Evolutionary conservation across 805 yeast species (phyloP).

Genomic region (Grigorovia yakushimaensis): DNA sequence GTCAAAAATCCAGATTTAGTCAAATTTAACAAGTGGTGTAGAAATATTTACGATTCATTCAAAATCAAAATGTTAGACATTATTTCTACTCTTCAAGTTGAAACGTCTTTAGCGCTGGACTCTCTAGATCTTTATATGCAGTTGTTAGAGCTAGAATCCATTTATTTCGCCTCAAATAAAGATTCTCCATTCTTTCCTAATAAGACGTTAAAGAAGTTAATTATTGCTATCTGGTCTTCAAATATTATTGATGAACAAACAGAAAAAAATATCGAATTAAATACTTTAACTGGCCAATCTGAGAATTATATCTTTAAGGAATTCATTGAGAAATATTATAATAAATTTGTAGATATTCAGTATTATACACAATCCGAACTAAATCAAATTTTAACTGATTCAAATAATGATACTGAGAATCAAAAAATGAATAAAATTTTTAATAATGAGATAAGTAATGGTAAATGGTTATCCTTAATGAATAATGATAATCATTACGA

Average conservation of each 20-base stretch:
- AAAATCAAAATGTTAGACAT: slow-evolving; percentile 36
- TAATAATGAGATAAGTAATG: slow-evolving; percentile 15
- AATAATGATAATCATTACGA: slow-evolving; percentile 29
- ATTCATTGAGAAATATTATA: slow-evolving; percentile 46
- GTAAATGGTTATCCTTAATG: slow-evolving; percentile 32
- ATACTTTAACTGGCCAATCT: slow-evolving; percentile 35
- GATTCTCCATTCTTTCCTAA: slow-evolving; percentile 58
- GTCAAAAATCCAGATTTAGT: slow-evolving; percentile 15
- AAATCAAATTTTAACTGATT: slow-evolving; percentile 16
- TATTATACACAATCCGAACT: slow-evolving; percentile 56
- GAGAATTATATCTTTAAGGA: slow-evolving; percentile 43
- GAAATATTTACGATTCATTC: slow-evolving; percentile 45
- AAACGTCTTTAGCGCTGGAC: slow-evolving; percentile 42
- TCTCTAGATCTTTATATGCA: slow-evolving; percentile 47
- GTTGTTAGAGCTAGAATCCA: slow-evolving; percentile 46
- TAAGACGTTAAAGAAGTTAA: slow-evolving; percentile 36
- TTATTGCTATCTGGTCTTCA: slow-evolving; percentile 31
- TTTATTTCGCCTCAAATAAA: slow-evolving; percentile 38
- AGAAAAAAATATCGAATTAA: slow-evolving; percentile 20
- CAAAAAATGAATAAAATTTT: slow-evolving; percentile 6
- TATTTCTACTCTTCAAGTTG: slow-evolving; percentile 31
- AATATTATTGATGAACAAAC: slow-evolving; percentile 25
- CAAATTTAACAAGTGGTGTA: slow-evolving; percentile 52
- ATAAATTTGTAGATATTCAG: slow-evolving; percentile 65
- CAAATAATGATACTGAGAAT: slow-evolving; percentile 20